Conservation (phyloP, 2,329 filamentous ascomycete species). For the Botrytis paeoniae region DNA sequence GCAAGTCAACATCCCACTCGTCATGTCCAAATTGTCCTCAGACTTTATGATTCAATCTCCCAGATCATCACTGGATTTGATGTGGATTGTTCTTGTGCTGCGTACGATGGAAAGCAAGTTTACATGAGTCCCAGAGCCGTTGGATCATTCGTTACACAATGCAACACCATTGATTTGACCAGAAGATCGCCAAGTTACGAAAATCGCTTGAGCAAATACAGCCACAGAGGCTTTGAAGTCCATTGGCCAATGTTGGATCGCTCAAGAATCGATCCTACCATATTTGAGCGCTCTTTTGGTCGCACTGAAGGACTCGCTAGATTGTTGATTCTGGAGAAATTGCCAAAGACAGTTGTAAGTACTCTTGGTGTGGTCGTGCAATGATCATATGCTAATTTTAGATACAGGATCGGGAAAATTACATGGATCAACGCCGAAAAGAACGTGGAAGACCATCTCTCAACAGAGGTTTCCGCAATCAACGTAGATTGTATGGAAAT, state of each 20-base stretch:
- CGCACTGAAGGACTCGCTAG: constrained; percentile 74
- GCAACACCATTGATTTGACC: constrained; percentile 75
- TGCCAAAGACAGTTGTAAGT: constrained; percentile 57
- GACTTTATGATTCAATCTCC: constrained; percentile 78
- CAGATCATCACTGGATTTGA: constrained; percentile 88
- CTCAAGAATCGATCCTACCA: constrained; percentile 76
- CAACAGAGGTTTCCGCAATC: constrained; percentile 43
- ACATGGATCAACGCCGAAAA: constrained; percentile 64
- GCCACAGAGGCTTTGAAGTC: constrained; percentile 78
- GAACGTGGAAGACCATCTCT: constrained; percentile 68
- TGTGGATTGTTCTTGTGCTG: constrained; percentile 78
- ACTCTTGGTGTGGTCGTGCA: neutral
- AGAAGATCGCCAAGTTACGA: constrained; percentile 84
- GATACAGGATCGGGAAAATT: constrained; percentile 59
- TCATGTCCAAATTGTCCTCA: constrained; percentile 79
- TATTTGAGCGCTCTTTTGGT: constrained; percentile 78
- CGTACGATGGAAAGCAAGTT: constrained; percentile 77
- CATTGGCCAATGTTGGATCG: constrained; percentile 75
- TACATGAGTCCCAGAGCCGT: constrained; percentile 75
- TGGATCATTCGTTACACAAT: constrained; percentile 75
- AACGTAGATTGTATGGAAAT: constrained; percentile 57
- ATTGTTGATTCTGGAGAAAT: constrained; percentile 73
- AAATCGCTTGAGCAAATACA: constrained; percentile 82
- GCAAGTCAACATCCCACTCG: constrained; percentile 79
- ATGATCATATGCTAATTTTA: neutral